Evolutionary conservation across 2,329 filamentous ascomycete genomes (phyloP).

Genomic region (Scortechinia acanthostroma): DNA sequence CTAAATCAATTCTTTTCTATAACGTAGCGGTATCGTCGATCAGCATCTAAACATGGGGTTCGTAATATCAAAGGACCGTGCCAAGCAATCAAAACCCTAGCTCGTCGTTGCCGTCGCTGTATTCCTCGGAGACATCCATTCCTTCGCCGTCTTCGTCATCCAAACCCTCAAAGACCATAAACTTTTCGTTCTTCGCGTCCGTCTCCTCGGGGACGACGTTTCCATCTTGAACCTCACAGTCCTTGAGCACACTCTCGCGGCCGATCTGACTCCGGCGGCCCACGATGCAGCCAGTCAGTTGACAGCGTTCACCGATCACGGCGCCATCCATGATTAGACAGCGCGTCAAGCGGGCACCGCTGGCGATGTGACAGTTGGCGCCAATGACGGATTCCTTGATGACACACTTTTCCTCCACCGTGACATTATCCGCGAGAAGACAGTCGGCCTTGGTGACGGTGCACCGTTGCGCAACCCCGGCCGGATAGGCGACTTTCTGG

Average conservation of each 20-base stretch:
- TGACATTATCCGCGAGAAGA: conserved; percentile 50
- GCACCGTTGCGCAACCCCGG: conserved; percentile 43
- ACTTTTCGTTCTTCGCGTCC: conserved; percentile 1
- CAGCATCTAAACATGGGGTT: no score
- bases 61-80: no score
- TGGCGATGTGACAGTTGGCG: conserved; percentile 47
- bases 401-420: conserved; percentile 46
- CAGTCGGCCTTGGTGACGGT: conserved; percentile 50
- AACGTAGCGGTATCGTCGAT: no score
- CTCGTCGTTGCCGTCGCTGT: neutral
- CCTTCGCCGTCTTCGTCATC: neutral
- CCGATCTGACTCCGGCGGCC: conserved; percentile 47
- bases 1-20: no score
- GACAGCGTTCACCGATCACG: conserved; percentile 44
- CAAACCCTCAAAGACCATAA: neutral
- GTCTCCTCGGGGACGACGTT: conserved; percentile 48
- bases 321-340: conserved; percentile 58
- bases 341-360: conserved; percentile 44
- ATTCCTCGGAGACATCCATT: neutral
- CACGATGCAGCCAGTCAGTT: conserved; percentile 50
- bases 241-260: conserved; percentile 41
- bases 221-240: conserved; percentile 52
- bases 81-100: no score
- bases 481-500: conserved; percentile 47
- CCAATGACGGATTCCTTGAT: conserved; percentile 58